Conservation (phyloP, 2,329 filamentous ascomycete species). For the Davidsoniella australis region DNA sequence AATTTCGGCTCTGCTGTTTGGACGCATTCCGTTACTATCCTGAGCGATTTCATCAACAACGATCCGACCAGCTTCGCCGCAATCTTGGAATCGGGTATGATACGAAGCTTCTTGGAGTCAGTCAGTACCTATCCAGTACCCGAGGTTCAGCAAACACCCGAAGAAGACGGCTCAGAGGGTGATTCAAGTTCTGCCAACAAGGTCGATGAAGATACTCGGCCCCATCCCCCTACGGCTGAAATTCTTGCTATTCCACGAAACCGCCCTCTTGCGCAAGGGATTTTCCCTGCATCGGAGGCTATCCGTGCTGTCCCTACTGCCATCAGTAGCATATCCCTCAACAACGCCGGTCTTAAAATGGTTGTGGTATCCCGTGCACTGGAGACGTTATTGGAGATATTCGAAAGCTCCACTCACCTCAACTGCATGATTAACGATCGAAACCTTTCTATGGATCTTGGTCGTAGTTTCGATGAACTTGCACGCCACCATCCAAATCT, state of each 20-base stretch:
- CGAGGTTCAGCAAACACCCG: constrained; percentile 15
- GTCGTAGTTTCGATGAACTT: constrained; percentile 80
- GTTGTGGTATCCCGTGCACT: constrained; percentile 72
- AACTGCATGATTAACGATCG: constrained; percentile 63
- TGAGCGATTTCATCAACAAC: constrained; percentile 96
- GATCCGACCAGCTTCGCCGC: constrained; percentile 95
- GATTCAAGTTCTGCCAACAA: constrained; percentile 15
- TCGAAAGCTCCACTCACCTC: constrained; percentile 80
- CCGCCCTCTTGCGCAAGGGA: constrained; percentile 44
- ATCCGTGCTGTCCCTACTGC: constrained; percentile 75
- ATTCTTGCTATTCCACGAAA: constrained; percentile 29
- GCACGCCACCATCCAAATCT: constrained; percentile 81
- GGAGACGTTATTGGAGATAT: constrained; percentile 85
- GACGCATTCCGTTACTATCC: constrained; percentile 81
- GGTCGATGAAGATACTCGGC: constrained; percentile 21
- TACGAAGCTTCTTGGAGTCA: constrained; percentile 69
- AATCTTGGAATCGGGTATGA: constrained; percentile 83
- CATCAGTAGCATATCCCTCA: constrained; percentile 86
- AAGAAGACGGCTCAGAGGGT: constrained; percentile 14
- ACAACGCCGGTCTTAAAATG: constrained; percentile 70
- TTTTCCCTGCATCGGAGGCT: constrained; percentile 75
- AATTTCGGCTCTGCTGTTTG: constrained; percentile 86
- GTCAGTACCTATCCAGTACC: constrained; percentile 42
- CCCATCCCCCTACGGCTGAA: constrained; percentile 36
- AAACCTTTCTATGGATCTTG: constrained; percentile 53